These are phyloP conservation scores for Boletus austroedulis DNA, from an alignment of 1,284 basidiomycete species.

Conservation along the genomic window DNA sequence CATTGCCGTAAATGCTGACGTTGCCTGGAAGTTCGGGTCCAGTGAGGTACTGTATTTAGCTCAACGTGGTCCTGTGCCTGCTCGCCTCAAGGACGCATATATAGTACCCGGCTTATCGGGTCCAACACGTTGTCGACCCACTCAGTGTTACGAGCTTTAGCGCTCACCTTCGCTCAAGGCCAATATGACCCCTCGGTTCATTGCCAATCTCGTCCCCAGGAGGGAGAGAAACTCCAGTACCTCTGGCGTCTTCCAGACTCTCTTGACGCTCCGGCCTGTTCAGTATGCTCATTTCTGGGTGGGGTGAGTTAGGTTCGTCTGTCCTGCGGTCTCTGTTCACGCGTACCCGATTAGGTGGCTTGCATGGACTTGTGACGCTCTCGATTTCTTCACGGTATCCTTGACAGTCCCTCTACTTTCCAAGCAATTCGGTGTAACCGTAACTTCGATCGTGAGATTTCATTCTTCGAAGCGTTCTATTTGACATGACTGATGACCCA, in stretches of 20 bases:
- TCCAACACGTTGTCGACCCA: not conserved
- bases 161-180: not conserved
- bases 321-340: not conserved
- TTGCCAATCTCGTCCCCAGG: conserved; percentile 47
- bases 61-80: conserved; percentile 11
- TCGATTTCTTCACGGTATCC: conserved; percentile 85
- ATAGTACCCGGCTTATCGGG: conserved; percentile 8
- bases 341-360: conserved; percentile 51
- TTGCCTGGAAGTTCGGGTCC: conserved; percentile 5
- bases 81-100: conserved; percentile 3
- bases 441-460: conserved; percentile 52
- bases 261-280: conserved; percentile 41
- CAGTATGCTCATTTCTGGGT: conserved; percentile 59
- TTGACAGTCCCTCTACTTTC: conserved; percentile 62
- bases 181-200: conserved; percentile 26
- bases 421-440: conserved; percentile 48
- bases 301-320: conserved; percentile 44
- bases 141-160: not conserved
- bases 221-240: conserved; percentile 38
- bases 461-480: not conserved
- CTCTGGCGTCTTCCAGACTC: conserved; percentile 39
- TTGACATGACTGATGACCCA: not conserved
- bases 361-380: conserved; percentile 77
- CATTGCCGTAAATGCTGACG: conserved; percentile 20
- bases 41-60: conserved; percentile 15